These are phyloP conservation scores for Stemphylium lycopersici DNA, from an alignment of 2,329 filamentous ascomycete species.

Conservation along the genomic window DNA sequence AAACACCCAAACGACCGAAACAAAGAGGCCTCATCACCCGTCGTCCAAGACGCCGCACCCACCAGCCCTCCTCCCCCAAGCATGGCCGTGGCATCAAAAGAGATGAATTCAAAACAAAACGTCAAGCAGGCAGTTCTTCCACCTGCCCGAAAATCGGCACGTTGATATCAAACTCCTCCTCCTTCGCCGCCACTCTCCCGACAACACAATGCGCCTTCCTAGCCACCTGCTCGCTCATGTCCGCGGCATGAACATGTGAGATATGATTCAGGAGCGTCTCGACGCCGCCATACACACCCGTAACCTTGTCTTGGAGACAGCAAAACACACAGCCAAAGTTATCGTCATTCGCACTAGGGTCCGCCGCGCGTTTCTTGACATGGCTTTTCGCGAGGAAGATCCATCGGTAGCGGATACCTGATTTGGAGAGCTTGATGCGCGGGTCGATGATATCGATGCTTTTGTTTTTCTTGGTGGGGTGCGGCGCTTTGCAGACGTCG, in stretches of 20 bases:
- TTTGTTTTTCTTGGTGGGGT: constrained; percentile 37
- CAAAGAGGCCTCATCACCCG: no score
- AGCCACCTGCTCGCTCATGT: constrained; percentile 35
- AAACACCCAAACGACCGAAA: no score
- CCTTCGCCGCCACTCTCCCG: constrained; percentile 38
- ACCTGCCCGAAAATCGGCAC: constrained; percentile 29
- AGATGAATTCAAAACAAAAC: no score
- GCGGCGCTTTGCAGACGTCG: constrained; percentile 27
- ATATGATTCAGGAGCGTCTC: constrained; percentile 51
- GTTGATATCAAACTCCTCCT: constrained; percentile 49
- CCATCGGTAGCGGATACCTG: constrained; percentile 47
- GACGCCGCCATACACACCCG: constrained; percentile 46
- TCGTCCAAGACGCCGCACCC: no score
- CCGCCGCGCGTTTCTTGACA: constrained; percentile 22
- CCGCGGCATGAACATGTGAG: constrained; percentile 41
- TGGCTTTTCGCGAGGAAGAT: constrained; percentile 49
- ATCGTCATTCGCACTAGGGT: constrained; percentile 17
- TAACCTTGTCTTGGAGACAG: constrained; percentile 37
- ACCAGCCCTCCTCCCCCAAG: no score
- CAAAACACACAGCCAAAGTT: constrained; percentile 49
- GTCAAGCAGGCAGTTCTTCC: background rate
- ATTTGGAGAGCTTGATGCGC: constrained; percentile 27
- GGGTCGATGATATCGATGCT: constrained; percentile 39
- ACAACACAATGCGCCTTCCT: constrained; percentile 44
- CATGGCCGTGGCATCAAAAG: no score